Evolutionary conservation across 2,329 filamentous ascomycete genomes (phyloP).

Genomic region (Botrytis medusae): DNA sequence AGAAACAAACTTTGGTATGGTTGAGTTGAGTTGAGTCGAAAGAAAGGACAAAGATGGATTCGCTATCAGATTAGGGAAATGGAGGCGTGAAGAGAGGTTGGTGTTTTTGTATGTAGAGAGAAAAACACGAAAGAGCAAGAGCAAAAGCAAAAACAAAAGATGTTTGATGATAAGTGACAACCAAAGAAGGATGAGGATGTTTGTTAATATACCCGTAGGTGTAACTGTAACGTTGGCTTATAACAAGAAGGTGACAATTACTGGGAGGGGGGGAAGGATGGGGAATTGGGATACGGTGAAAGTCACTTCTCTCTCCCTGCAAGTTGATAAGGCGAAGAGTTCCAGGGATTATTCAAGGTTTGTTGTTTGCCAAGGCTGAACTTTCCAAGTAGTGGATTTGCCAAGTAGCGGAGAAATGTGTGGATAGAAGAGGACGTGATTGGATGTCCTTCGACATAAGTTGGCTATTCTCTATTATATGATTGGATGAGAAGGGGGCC

Average conservation of each 20-base stretch:
- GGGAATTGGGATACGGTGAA: slow-evolving; percentile 11
- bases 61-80: not conserved
- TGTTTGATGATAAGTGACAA: not conserved
- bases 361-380: slow-evolving; percentile 3
- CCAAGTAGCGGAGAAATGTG: slow-evolving; percentile 7
- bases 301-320: not conserved
- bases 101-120: no score
- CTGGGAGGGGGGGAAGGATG: not conserved
- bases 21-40: not conserved
- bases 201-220: slow-evolving; percentile 3
- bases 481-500: not conserved
- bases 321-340: not conserved
- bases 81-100: not conserved
- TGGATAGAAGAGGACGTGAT: not conserved
- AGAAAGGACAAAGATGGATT: not conserved
- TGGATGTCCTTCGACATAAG: not conserved
- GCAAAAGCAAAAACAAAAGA: not conserved
- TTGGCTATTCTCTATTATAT: not conserved
- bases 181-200: not conserved
- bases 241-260: not conserved
- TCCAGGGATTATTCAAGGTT: slow-evolving; percentile 7
- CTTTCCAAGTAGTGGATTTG: not conserved
- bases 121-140: not conserved
- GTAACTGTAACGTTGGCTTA: not conserved
- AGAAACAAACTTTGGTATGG: not conserved